Conservation (phyloP, 2,329 filamentous ascomycete genomes). For the Thielaviopsis populi region DNA sequence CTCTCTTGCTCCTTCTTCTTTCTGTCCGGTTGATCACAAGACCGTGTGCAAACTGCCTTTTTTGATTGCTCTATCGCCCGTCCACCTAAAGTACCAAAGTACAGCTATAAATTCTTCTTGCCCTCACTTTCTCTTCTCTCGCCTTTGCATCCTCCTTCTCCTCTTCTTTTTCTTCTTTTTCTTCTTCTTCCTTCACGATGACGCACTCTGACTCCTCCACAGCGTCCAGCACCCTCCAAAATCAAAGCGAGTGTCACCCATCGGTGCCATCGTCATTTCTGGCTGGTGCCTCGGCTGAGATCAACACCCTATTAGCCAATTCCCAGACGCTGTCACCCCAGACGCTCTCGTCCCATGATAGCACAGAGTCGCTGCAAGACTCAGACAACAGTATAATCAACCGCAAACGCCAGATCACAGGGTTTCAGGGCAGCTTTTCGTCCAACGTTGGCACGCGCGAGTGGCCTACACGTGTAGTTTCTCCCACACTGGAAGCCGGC, state of each 20-base stretch:
- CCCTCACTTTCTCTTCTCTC: not conserved
- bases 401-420: conserved; percentile 15
- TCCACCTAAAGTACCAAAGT: not conserved
- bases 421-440: conserved; percentile 16
- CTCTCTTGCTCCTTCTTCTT: conserved; percentile 1
- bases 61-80: not conserved
- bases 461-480: conserved; percentile 9
- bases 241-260: not conserved
- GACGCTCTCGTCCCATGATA: not conserved
- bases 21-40: not conserved
- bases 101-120: not conserved
- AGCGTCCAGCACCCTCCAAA: not conserved
- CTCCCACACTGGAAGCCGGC: not conserved
- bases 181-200: conserved; percentile 2
- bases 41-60: not conserved
- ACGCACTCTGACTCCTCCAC: not conserved
- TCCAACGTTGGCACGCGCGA: conserved; percentile 16
- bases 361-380: not conserved
- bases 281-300: conserved; percentile 11
- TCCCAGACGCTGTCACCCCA: not conserved
- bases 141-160: too few relatives aligned
- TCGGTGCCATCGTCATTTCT: conserved; percentile 8
- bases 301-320: conserved; percentile 9
- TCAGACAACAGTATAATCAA: conserved; percentile 12
- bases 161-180: not conserved